phyloP scores from a whole-genome alignment of 2,329 filamentous ascomycete species.

The Diaporthe velutina region DNA sequence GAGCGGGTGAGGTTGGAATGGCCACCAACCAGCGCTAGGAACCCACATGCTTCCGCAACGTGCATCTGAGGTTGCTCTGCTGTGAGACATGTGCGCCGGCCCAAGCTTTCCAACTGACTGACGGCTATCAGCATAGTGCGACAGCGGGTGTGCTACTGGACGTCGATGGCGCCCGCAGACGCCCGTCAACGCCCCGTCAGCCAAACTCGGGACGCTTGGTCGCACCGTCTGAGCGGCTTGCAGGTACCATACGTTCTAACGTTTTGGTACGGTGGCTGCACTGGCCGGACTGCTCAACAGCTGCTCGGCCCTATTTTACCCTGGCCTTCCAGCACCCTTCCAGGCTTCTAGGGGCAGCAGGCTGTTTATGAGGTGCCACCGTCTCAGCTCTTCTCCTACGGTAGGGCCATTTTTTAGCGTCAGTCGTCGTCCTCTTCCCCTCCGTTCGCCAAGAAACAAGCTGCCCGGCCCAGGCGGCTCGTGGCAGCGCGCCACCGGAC shows the following conservation, averaged over 20 bases:
- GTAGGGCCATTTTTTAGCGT: too few species aligned
- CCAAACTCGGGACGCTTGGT: background rate
- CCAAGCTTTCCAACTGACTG: background rate
- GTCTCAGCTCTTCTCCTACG: background rate
- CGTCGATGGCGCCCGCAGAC: background rate
- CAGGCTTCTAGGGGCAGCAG: background rate
- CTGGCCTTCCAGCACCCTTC: background rate
- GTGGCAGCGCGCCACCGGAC: background rate
- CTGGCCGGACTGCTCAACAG: background rate
- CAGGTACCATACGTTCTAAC: background rate
- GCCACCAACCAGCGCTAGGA: background rate
- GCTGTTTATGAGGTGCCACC: background rate
- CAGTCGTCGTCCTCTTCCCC: background rate
- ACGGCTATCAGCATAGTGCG: slow-evolving; percentile 23
- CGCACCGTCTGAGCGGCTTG: slow-evolving; percentile 1
- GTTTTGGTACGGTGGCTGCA: slow-evolving; percentile 16
- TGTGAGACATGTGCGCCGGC: background rate
- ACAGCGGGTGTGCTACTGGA: slow-evolving; percentile 23
- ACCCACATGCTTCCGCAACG: background rate
- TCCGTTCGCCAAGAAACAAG: slow-evolving; percentile 5
- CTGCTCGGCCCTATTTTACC: slow-evolving; percentile 7
- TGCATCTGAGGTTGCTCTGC: background rate
- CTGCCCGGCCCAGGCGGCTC: slow-evolving; percentile 7
- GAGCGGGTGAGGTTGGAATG: slow-evolving; percentile 14
- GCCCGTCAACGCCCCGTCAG: background rate